Conservation (phyloP, 768 basidiomycete genomes). For the Tylopilus intermedius region DNA sequence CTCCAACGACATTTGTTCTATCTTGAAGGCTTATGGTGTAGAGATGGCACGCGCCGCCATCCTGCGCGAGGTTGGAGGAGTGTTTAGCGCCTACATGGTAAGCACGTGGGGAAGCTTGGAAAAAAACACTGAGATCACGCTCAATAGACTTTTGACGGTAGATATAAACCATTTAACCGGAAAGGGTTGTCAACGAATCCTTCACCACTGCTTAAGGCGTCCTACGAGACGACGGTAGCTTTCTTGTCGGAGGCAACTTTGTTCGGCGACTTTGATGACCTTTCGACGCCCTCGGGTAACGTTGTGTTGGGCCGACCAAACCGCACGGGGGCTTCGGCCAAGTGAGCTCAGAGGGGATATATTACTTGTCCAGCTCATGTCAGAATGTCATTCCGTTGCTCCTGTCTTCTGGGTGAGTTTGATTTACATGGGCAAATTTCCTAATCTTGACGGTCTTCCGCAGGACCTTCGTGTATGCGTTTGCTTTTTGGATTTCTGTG, state of each 20-base stretch:
- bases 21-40: conserved; percentile 89
- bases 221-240: conserved; percentile 91
- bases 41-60: conserved; percentile 93
- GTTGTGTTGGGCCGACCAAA: conserved; percentile 88
- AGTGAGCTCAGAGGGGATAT: conserved; percentile 4
- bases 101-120: conserved; percentile 20
- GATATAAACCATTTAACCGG: conserved; percentile 97
- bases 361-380: conserved; percentile 14
- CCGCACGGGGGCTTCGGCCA: conserved; percentile 51
- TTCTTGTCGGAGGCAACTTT: conserved; percentile 94
- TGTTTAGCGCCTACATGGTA: conserved; percentile 98
- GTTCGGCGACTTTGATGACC: conserved; percentile 91
- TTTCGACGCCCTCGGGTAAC: conserved; percentile 84
- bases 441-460: neutral
- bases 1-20: conserved; percentile 93
- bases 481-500: too few relatives aligned
- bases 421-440: neutral
- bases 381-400: conserved; percentile 16
- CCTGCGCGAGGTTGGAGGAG: conserved; percentile 85
- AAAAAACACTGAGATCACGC: neutral
- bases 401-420: conserved; percentile 11
- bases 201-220: conserved; percentile 95
- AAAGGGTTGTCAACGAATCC: conserved; percentile 89
- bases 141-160: conserved; percentile 89
- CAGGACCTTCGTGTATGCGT: conserved; percentile 13